Evolutionary conservation across 768 basidiomycete species (phyloP).

Genomic region (Leccinum ochraceum): DNA sequence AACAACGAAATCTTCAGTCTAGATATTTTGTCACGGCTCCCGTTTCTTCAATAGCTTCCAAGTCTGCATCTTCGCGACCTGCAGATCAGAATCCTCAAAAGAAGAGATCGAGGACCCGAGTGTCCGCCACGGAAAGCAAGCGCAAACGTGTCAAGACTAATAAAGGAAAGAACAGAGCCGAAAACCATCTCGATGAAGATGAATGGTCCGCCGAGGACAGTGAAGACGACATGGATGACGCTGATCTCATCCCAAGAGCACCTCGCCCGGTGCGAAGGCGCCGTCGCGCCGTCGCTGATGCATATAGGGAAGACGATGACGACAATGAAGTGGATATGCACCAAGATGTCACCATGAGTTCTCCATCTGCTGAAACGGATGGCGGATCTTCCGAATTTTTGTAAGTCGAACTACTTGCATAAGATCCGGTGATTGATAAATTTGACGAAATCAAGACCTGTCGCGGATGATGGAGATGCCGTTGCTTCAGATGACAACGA

Average conservation of each 20-base stretch:
- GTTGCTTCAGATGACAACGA: not conserved
- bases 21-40: slow-evolving; percentile 42
- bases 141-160: slow-evolving; percentile 43
- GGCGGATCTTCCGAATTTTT: not conserved
- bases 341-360: slow-evolving; percentile 22
- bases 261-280: slow-evolving; percentile 36
- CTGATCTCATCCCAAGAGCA: slow-evolving; percentile 11
- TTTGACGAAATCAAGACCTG: not conserved
- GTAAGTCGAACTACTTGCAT: slow-evolving; percentile 5
- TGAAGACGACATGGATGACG: slow-evolving; percentile 17
- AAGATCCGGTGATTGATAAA: slow-evolving; percentile 1
- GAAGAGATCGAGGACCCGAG: slow-evolving; percentile 24
- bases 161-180: slow-evolving; percentile 37
- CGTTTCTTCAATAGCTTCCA: slow-evolving; percentile 18
- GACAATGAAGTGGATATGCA: slow-evolving; percentile 11
- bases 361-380: slow-evolving; percentile 3
- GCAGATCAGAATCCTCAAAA: slow-evolving; percentile 5
- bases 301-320: slow-evolving; percentile 29
- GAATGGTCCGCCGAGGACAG: slow-evolving; percentile 23
- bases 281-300: slow-evolving; percentile 27
- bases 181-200: slow-evolving; percentile 29
- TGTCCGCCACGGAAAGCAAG: slow-evolving; percentile 10
- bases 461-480: not conserved
- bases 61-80: slow-evolving; percentile 10
- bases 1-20: slow-evolving; percentile 33